Base-by-base conservation (phyloP, 306 rosid species). In the Canavalia ensiformis region DNA sequence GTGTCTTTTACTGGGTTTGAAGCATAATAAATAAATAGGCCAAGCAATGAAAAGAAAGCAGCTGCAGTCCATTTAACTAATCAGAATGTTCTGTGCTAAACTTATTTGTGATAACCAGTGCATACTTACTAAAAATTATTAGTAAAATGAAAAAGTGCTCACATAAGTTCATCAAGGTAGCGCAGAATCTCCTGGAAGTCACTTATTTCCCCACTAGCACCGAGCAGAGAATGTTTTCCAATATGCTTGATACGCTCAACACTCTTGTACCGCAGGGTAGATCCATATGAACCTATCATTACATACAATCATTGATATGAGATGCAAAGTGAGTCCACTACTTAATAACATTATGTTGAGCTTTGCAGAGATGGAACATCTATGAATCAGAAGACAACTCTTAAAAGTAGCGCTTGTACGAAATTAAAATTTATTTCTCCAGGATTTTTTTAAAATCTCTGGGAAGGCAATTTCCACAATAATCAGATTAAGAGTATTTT, bases 131-230 rank as follows among this genome's bases (percentile, higher is more conserved):
- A 57, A 77, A 9, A 60, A 62, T 30, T 3, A 59, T 3, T 7
- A 25, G 35, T 42, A 1, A 50, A n/a, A 41, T 29, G 25, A 35
- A 37, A 56, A 44, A 18, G 25, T 18, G 25, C 25, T 18, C 25
- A 18, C 25, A 18, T 18, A 18, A 18, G 25, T 18, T 18, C 25
- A 18, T 18, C 25, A 18, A 18, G 97, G 71, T 87, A 82, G 52
- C 86, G 89, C 52, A 92, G 58, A 49, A 94, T 82, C 90, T 94
- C 95, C 88, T 94, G 99, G 81, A 93, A 95, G 57, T 95, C 99
- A 85, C 99, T 95, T 64, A 95, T 84, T 88, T 95, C 99, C 71
- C 99, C 99, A 45, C 96, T 95, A 63, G 93, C 99, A 39, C 98
- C 97, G 11, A 95, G 91, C 71, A 95, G 93, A 74, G 97, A 89